Base-by-base conservation (phyloP, 2,329 filamentous ascomycete species). In the Hansfordia pulvinata region DNA sequence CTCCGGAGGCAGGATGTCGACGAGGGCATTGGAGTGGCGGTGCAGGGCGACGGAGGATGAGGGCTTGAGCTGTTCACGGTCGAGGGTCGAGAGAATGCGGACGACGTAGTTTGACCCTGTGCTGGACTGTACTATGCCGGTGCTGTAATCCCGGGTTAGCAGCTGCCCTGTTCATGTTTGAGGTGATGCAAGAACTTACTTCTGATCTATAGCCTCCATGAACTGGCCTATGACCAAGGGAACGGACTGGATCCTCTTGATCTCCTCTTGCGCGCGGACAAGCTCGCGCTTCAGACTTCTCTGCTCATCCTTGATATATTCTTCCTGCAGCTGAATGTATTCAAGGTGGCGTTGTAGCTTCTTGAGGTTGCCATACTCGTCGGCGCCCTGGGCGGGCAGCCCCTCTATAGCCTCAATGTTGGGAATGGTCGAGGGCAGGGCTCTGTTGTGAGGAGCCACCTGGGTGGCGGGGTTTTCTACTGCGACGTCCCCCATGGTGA, bases 221-320 rank as follows among this genome's bases (percentile, higher is more conserved):
- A 98, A 98, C 58, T 98, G 90, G 34, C 90, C 90, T 52, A 98
- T 98, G 36, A 98, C 90, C 35, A 98, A 62, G 16, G 90, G 90
- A 29, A 98, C 90, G 54, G 85, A 94, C 62, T 98, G 90, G 53
- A 98, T 98, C 40, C 90, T 77, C 67, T 98, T 98, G 63, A 98
- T 98, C 63, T 98, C 90, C 56, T 98, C 90, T 54, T 98, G 90
- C 42, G 90, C 90, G 42, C 90, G 76, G 29, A 98, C 88, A 27
- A 98, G 71, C 64, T 98, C 90, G 43, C 90, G 76, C 68, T 98
- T 98, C 54, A 98, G 59, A 59, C 85, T 94, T 62, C 83, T 77
- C 62, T 98, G 90, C 66, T 98, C 90, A 73, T 98, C 90, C 64
- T 98, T 98, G 74, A 98, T 98, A 58, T 98, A 98, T 54, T 98